Base-by-base conservation (phyloP, 176 grass and related monocot species). In the Aechmea fasciata region DNA sequence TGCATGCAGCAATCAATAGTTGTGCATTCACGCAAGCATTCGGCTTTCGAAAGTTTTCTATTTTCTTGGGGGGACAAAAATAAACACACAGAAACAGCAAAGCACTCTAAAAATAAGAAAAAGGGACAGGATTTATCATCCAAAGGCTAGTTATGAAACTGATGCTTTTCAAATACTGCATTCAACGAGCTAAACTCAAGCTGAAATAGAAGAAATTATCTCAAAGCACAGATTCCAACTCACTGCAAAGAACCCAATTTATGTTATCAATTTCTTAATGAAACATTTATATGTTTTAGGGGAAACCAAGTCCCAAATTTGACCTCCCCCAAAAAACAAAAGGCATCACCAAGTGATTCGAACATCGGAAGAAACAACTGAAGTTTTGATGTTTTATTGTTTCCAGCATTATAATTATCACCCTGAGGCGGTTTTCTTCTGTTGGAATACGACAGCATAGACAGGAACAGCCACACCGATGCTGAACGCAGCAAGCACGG, bases 371-470 rank as follows among this genome's bases (percentile, higher is more conserved):
- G 8, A 25, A 59, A 74, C 63, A 75, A 29, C 19, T 48, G 68
- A 64, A 68, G n/a, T 13, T 64, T 33, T 62, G 22, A 64, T 71
- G 28, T 11, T 48, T 68, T 52, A 9, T 13, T n/a, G 2, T 47
- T 26, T 41, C 47, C 48, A 76, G 66, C 22, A 11, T 18, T 14
- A 50, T 11, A 13, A 62, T 62, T 23, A 77, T 96, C 80, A 96
- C 57, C 22, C 88, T 0, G 88, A 96, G 54, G 70, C 61, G 0
- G 91, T 84, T 70, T 96, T 96, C 69, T 87, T 83, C 81, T 92
- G 92, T 82, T 86, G 83, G 72, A 92, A 96, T 49, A 78, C 14
- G 23, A 96, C 83, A 1, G 92, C 92, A 28, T 78, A 87, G 11
- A 96, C 13, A 0, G 92, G 92, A 71, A 96, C 83, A 14, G 11